Conservation (phyloP, 768 basidiomycete species). For the Leucocoprinus birnbaumii region DNA sequence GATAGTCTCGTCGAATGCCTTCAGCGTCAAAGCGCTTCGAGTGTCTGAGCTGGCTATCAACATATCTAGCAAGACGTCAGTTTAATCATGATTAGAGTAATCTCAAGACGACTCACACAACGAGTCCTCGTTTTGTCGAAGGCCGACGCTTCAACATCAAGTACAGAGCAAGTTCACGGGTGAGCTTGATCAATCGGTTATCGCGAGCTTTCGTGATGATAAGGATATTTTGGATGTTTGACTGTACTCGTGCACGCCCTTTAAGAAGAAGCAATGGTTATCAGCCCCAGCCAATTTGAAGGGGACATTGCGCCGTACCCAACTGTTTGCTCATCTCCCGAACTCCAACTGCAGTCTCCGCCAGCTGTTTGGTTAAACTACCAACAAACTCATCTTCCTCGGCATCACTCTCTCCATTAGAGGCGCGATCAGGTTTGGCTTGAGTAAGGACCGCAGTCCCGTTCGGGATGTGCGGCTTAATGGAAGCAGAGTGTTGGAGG, state of each 20-base stretch:
- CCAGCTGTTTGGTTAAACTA: slow-evolving; percentile 88
- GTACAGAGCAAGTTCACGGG: slow-evolving; percentile 90
- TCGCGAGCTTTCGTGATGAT: slow-evolving; percentile 98
- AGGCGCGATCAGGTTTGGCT: slow-evolving; percentile 10
- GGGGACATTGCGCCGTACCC: slow-evolving; percentile 40
- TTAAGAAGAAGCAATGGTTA: slow-evolving; percentile 14
- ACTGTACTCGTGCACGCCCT: slow-evolving; percentile 91
- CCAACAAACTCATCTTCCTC: slow-evolving; percentile 70
- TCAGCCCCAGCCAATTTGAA: background rate
- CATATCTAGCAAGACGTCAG: slow-evolving; percentile 58
- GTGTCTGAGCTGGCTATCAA: slow-evolving; percentile 84
- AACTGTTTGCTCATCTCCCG: slow-evolving; percentile 99
- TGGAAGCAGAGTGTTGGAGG: slow-evolving; percentile 30
- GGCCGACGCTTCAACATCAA: slow-evolving; percentile 85
- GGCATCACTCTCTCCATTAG: slow-evolving; percentile 32
- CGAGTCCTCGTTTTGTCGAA: slow-evolving; percentile 69
- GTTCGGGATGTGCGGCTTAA: slow-evolving; percentile 15
- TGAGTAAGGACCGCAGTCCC: slow-evolving; percentile 17
- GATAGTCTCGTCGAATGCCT: slow-evolving; percentile 82
- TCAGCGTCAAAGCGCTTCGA: slow-evolving; percentile 94
- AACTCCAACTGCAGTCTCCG: slow-evolving; percentile 95
- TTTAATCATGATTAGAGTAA: background rate
- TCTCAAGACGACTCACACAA: slow-evolving; percentile 59
- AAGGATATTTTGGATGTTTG: slow-evolving; percentile 88
- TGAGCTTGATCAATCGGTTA: slow-evolving; percentile 93